Conservation (phyloP, 2,329 filamentous ascomycete species). For the Neobulgaria alba region DNA sequence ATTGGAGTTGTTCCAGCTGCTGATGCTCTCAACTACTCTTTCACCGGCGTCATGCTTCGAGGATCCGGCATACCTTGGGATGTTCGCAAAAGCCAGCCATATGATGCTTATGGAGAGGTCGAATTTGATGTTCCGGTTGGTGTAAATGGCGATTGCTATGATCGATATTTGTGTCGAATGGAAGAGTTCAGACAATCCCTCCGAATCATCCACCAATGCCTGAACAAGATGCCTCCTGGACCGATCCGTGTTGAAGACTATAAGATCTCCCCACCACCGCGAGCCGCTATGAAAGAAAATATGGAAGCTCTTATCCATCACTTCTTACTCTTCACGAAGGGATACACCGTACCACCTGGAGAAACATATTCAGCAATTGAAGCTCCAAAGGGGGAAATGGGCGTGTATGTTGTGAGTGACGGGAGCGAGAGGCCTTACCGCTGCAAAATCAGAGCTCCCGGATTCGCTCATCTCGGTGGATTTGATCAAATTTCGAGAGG, state of each 20-base stretch:
- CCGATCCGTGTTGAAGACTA: constrained; percentile 96
- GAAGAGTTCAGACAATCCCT: constrained; percentile 98
- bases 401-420: constrained; percentile 91
- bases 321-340: constrained; percentile 98
- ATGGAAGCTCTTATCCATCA: constrained; percentile 99
- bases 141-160: constrained; percentile 96
- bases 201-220: constrained; percentile 95
- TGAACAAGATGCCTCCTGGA: constrained; percentile 97
- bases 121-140: constrained; percentile 98
- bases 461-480: constrained; percentile 87
- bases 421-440: constrained; percentile 94
- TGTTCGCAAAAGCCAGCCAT: constrained; percentile 91
- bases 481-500: constrained; percentile 92
- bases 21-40: constrained; percentile 94
- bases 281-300: constrained; percentile 99
- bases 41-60: constrained; percentile 95
- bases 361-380: constrained; percentile 98
- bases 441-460: constrained; percentile 93
- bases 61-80: constrained; percentile 96
- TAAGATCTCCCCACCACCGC: constrained; percentile 94
- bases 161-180: constrained; percentile 98
- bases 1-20: constrained; percentile 84
- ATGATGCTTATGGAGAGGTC: constrained; percentile 95
- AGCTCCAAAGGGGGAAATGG: constrained; percentile 99
- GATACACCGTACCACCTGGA: constrained; percentile 90